Evolutionary conservation across 805 yeast genomes (phyloP).

Genomic region (Lachancea fermentati): DNA sequence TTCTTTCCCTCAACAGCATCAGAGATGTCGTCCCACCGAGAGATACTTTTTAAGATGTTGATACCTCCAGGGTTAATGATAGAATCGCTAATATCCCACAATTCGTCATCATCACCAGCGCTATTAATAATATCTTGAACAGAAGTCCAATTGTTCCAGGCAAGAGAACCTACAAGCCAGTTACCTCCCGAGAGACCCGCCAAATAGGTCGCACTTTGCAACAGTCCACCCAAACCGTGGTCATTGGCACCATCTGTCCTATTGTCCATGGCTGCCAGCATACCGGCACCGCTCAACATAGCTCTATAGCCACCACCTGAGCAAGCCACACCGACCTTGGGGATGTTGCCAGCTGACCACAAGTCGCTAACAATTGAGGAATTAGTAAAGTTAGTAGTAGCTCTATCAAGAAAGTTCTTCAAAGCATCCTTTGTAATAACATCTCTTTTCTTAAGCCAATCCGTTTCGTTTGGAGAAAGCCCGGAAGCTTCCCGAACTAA

Average conservation of each 20-base stretch:
- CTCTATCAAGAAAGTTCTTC: conserved; percentile 26
- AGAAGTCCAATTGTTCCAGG: conserved; percentile 66
- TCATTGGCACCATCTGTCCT: conserved; percentile 53
- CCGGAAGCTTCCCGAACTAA: conserved; percentile 44
- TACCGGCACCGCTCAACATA: conserved; percentile 81
- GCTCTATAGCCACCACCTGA: conserved; percentile 92
- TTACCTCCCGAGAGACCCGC: conserved; percentile 83
- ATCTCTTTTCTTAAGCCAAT: conserved; percentile 49
- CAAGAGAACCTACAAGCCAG: conserved; percentile 72
- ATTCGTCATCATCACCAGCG: conserved; percentile 30
- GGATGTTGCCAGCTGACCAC: conserved; percentile 20
- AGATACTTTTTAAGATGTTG: conserved; percentile 46
- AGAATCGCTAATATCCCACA: conserved; percentile 67
- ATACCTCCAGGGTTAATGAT: conserved; percentile 62
- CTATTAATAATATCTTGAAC: conserved; percentile 51
- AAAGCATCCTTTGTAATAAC: conserved; percentile 41
- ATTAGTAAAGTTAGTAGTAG: conserved; percentile 19
- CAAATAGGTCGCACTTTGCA: conserved; percentile 65
- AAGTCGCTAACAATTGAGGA: conserved; percentile 17
- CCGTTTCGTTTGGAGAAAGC: conserved; percentile 42
- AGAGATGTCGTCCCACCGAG: conserved; percentile 50
- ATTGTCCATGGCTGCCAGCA: conserved; percentile 71
- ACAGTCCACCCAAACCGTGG: conserved; percentile 64
- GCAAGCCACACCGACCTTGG: conserved; percentile 53
- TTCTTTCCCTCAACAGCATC: conserved; percentile 50